Evolutionary conservation across 1,284 basidiomycete genomes (phyloP), one percentile per base, ranked within the genome.

Genomic region (Leccinum griseonigrum): DNA sequence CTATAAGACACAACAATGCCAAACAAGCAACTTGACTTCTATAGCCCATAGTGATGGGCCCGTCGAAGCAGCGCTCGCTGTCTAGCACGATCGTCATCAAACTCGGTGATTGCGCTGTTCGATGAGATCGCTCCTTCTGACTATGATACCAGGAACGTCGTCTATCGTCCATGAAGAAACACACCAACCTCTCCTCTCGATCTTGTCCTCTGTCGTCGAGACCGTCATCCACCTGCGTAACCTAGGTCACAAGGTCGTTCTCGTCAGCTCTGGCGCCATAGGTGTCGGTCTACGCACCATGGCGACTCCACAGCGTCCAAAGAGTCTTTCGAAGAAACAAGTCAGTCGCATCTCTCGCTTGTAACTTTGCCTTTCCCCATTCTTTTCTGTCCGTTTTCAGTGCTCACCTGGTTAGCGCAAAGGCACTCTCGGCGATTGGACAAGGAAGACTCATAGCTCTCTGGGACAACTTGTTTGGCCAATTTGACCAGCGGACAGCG

Each of bases 241-340:
- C 4, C 79, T 88, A 48, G 97, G 97, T 0, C 97, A 99, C 78
- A 90, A 92, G 67, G 94, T 99, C 60, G 93, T 98, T 3, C 86
- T 99, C 13, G 95, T 98, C 60, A 95, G 92, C 67, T 97, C 95
- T 11, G 97, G 97, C 0, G 97, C 97, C 14, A 98, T 99, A 61
- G 97, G 92, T 1, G 93, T 98, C 40, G 97, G 97, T 0, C 76
- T 98, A 60, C 89, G 95, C 71, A 84, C 95, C 51, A 99, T 99
- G 97, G 83, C 87, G 36, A 79, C 97, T 66, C 83, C 87, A 16
- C 87, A 85, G 60, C 83, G 85, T 62, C 94, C 95, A 1, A 97
- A 96, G 69, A 88, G 84, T 59, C 77, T 99, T 14, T 89, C 92
- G 3, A 93, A 94, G 60, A 96, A 97, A 75, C 96, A 98, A 83